phyloP scores from a whole-genome alignment of 768 basidiomycete genomes.

The Suillus subalutaceus region DNA sequence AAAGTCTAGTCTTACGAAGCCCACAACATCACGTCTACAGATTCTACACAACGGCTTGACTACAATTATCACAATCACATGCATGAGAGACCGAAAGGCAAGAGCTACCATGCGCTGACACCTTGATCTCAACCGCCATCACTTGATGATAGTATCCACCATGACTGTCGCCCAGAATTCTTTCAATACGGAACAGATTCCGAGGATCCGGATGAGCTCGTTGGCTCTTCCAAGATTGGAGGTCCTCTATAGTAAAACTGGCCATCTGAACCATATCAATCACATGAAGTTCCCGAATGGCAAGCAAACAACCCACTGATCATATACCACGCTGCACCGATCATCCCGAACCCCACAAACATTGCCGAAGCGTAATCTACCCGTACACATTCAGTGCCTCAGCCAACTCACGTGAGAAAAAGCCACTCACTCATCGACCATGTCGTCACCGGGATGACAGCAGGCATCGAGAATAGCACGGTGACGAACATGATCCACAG shows the following conservation, averaged over 20 bases:
- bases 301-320: slow-evolving; percentile 44
- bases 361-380: slow-evolving; percentile 70
- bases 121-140: not conserved
- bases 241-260: slow-evolving; percentile 48
- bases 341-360: slow-evolving; percentile 60
- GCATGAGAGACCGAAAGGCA: not conserved
- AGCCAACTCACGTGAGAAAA: not conserved
- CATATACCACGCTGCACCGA: slow-evolving; percentile 64
- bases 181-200: not conserved
- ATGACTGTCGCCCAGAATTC: not conserved
- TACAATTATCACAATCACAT: not conserved
- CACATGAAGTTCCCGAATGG: not conserved
- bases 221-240: slow-evolving; percentile 34
- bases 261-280: slow-evolving; percentile 37
- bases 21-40: not conserved
- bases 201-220: not conserved
- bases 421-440: slow-evolving; percentile 49
- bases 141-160: not conserved
- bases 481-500: slow-evolving; percentile 65
- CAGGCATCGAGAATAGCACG: slow-evolving; percentile 71
- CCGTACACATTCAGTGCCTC: not conserved
- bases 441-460: slow-evolving; percentile 55
- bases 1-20: not conserved
- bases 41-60: not conserved
- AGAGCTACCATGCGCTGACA: not conserved